Conservation (phyloP, 169 alveolate species). For the Cryptosporidium canis region DNA sequence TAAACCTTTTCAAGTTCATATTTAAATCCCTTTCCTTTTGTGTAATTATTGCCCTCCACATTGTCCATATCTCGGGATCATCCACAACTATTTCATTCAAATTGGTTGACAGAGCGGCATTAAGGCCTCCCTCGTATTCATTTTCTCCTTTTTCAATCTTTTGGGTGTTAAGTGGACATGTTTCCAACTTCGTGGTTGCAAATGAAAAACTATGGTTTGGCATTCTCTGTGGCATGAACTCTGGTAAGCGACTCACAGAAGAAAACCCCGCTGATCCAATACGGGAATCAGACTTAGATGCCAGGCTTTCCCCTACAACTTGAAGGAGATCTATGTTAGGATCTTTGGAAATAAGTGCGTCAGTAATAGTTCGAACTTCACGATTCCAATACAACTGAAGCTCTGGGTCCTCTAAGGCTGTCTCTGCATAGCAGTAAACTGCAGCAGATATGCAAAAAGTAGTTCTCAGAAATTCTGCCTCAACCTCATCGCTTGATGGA, state of each 20-base stretch:
- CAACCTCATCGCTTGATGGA: conserved; percentile 49
- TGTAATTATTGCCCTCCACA: conserved; percentile 64
- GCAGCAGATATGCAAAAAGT: conserved; percentile 65
- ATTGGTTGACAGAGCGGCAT: not conserved
- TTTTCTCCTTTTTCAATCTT: not conserved
- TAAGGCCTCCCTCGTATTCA: conserved; percentile 48
- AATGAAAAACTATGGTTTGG: conserved; percentile 49
- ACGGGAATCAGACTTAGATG: not conserved
- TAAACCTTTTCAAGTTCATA: conserved; percentile 64
- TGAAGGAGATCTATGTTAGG: conserved; percentile 60
- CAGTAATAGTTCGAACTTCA: conserved; percentile 45
- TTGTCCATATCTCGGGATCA: conserved; percentile 68
- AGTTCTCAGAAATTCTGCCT: conserved; percentile 64
- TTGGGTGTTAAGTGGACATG: not conserved
- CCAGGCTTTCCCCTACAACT: conserved; percentile 37
- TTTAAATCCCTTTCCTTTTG: conserved; percentile 48
- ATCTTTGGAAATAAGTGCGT: conserved; percentile 16
- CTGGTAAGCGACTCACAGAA: not conserved
- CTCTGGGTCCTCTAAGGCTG: conserved; percentile 62
- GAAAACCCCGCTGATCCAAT: not conserved
- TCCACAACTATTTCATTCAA: conserved; percentile 8
- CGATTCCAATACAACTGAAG: conserved; percentile 58
- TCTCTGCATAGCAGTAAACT: conserved; percentile 53
- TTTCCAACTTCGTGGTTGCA: conserved; percentile 33
- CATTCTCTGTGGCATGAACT: conserved; percentile 44